A percentile compares a stretch with the other conserved stretches of the same genome.
Conservation (phyloP, 495 filamentous ascomycete genomes). For the Lasiosphaeria ovina region DNA sequence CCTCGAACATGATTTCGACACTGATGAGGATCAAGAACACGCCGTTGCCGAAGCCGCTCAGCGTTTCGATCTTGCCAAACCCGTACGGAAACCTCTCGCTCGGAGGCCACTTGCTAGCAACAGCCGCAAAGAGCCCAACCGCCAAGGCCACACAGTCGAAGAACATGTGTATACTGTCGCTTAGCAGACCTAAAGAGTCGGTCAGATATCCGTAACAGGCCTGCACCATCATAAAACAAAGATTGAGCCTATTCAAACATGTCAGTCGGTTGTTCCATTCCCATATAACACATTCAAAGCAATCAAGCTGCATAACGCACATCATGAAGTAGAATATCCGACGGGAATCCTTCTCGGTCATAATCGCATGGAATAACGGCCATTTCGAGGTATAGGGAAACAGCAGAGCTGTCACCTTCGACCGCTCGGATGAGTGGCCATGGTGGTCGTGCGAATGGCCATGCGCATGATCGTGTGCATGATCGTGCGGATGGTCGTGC, state of each 20-base stretch:
- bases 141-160: constrained; percentile 94
- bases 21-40: constrained; percentile 96
- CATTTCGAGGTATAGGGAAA: constrained; percentile 63
- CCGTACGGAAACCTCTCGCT: constrained; percentile 88
- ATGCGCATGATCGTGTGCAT: constrained; percentile 23
- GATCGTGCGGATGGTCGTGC: constrained; percentile 27
- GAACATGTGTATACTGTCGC: constrained; percentile 99
- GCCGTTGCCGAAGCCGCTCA: constrained; percentile 95
- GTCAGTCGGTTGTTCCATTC: constrained; percentile 8
- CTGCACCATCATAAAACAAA: constrained; percentile 92
- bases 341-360: constrained; percentile 89
- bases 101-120: constrained; percentile 96
- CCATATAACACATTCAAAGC: background rate
- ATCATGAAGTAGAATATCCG: constrained; percentile 97
- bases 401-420: constrained; percentile 63
- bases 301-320: constrained; percentile 45
- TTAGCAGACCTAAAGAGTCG: constrained; percentile 88
- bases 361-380: constrained; percentile 77
- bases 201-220: constrained; percentile 90
- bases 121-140: constrained; percentile 89
- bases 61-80: constrained; percentile 92
- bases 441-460: constrained; percentile 24
- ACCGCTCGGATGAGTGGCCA: constrained; percentile 40
- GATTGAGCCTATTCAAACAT: constrained; percentile 68
- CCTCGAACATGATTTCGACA: constrained; percentile 94